These are phyloP conservation scores for Prunus kanzakura DNA, from an alignment of 306 rosid species.

Conservation along the genomic window DNA sequence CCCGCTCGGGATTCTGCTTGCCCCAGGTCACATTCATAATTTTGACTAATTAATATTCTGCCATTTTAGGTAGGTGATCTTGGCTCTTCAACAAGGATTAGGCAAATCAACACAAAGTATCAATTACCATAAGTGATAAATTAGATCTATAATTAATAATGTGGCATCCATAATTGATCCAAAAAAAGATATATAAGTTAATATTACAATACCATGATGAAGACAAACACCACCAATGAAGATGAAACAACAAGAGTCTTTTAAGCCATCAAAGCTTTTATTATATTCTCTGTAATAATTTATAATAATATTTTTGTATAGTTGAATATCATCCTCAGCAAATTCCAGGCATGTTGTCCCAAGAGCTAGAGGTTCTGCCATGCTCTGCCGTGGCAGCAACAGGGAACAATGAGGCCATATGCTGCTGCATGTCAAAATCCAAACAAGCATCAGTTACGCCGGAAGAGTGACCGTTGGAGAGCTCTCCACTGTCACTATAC, in stretches of 20 bases:
- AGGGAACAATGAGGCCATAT: conserved; percentile 60
- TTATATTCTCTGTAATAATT: not conserved
- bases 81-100: too few species aligned
- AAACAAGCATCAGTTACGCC: conserved; percentile 38
- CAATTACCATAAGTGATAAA: too few species aligned
- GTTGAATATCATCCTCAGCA: conserved; percentile 31
- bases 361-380: conserved; percentile 36
- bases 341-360: conserved; percentile 75
- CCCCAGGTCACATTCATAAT: too few species aligned
- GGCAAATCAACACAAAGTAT: too few species aligned
- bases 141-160: too few species aligned
- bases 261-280: not conserved
- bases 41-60: too few species aligned
- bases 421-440: conserved; percentile 58
- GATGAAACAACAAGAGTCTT: not conserved
- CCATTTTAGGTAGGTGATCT: too few species aligned
- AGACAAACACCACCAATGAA: not conserved
- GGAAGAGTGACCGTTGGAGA: conserved; percentile 44
- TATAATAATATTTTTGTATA: not conserved
- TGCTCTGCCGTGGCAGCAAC: conserved; percentile 40
- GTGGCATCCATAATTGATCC: too few species aligned
- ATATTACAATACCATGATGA: not conserved
- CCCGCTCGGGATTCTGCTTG: fast-evolving
- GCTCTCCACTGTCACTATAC: conserved; percentile 34
- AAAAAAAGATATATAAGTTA: too few species aligned